phyloP scores from a whole-genome alignment of 2,329 filamentous ascomycete genomes.

The Metarhizium sp. region DNA sequence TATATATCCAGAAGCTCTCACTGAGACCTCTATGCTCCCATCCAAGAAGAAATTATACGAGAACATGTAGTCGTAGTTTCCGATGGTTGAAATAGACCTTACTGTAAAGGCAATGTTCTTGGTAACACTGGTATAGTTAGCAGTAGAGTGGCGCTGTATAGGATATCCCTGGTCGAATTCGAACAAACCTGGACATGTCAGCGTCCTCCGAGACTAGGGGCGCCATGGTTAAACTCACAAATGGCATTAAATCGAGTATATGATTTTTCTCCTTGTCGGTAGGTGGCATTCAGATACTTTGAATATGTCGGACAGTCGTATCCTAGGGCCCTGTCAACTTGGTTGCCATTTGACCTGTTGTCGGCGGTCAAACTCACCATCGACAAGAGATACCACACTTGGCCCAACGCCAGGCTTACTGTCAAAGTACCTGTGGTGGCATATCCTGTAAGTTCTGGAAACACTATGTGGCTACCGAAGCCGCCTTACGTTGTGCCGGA shows the following conservation, averaged over 20 bases:
- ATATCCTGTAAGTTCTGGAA: background rate
- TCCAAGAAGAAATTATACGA: slow-evolving; percentile 42
- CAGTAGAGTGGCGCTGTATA: slow-evolving; percentile 37
- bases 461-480: background rate
- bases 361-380: slow-evolving; percentile 38
- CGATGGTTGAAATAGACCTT: slow-evolving; percentile 38
- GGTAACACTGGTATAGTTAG: slow-evolving; percentile 30
- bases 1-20: slow-evolving; percentile 45
- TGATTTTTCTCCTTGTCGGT: slow-evolving; percentile 32
- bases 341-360: slow-evolving; percentile 31
- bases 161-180: slow-evolving; percentile 40
- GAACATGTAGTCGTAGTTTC: slow-evolving; percentile 46
- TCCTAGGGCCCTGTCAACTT: slow-evolving; percentile 15
- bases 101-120: slow-evolving; percentile 39
- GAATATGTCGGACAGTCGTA: slow-evolving; percentile 43
- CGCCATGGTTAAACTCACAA: slow-evolving; percentile 22
- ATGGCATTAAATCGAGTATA: slow-evolving; percentile 38
- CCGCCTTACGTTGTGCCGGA: slow-evolving; percentile 27
- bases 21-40: slow-evolving; percentile 40
- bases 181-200: slow-evolving; percentile 26
- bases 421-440: background rate
- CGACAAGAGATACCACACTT: slow-evolving; percentile 21
- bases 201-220: background rate
- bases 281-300: slow-evolving; percentile 38
- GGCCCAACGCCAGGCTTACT: background rate